Percentiles rank a stretch among this genome's conserved stretches.
phyloP scores from a whole-genome alignment of 2,329 filamentous ascomycete species.

The Arthroderma uncinatum region DNA sequence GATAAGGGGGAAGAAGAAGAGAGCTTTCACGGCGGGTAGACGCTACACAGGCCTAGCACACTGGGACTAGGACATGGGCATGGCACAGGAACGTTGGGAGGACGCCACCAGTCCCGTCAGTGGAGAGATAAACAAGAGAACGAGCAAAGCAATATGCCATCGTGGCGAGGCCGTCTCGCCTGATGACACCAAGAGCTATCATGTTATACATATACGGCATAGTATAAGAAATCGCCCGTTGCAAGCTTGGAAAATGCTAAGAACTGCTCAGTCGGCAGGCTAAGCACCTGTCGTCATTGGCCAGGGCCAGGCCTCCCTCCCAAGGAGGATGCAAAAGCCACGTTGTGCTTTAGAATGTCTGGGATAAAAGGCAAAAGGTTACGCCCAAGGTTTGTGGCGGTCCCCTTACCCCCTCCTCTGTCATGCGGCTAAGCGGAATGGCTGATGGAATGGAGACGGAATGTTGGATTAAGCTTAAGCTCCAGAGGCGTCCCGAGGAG shows the following conservation, averaged over 20 bases:
- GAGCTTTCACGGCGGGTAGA: background rate
- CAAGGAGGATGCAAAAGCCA: slow-evolving; percentile 1
- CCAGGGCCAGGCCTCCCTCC: background rate
- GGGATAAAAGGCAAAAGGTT: background rate
- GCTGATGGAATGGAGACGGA: background rate
- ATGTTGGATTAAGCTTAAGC: slow-evolving; percentile 2
- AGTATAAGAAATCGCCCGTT: background rate
- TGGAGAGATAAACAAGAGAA: background rate
- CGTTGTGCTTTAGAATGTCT: background rate
- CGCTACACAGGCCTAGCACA: background rate
- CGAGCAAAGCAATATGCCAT: background rate
- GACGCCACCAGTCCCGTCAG: background rate
- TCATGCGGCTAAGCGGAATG: slow-evolving; percentile 5
- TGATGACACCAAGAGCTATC: background rate
- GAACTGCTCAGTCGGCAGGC: background rate
- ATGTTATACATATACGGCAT: background rate
- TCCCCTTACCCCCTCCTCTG: background rate
- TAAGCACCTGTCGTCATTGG: background rate
- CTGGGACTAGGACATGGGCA: background rate
- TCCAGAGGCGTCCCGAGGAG: background rate
- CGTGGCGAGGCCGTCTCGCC: background rate
- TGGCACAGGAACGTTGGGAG: background rate
- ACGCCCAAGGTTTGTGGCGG: background rate
- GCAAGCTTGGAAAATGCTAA: background rate
- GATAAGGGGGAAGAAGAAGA: background rate